Conservation (phyloP, 306 rosid species). For the Albizia julibrissin region DNA sequence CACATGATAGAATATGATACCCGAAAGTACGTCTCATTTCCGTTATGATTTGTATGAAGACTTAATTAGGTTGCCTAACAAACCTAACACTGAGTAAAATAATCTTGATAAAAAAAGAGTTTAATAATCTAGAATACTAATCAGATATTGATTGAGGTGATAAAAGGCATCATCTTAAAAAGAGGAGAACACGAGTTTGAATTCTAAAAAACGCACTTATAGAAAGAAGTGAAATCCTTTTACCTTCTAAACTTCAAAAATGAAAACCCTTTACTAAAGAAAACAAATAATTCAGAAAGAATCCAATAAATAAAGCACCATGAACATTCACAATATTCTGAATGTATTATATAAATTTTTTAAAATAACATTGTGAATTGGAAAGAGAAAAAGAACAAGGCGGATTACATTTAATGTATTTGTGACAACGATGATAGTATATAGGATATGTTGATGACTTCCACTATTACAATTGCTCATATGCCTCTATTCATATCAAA, state of each 20-base stretch:
- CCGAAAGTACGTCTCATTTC: background rate
- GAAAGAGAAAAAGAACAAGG: background rate
- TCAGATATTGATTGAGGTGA: rapidly evolving
- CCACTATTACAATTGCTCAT: background rate
- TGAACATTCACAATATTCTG: background rate
- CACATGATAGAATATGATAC: background rate
- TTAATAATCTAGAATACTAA: background rate
- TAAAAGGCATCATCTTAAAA: too few species aligned
- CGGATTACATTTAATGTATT: background rate
- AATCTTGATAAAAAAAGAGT: too few species aligned
- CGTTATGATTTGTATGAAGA: background rate
- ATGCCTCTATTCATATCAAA: background rate
- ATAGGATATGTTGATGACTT: background rate
- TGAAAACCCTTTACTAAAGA: too few species aligned
- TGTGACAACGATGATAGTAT: too few species aligned
- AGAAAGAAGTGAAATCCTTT: too few species aligned
- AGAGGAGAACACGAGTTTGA: too few species aligned
- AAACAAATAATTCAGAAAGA: too few species aligned
- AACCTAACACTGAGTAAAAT: background rate
- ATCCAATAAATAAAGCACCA: background rate
- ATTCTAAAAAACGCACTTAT: too few species aligned
- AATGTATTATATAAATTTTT: too few species aligned
- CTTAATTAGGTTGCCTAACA: conserved; percentile 7
- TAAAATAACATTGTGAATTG: too few species aligned
- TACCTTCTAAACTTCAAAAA: too few species aligned